These are phyloP conservation scores for Myrica gale DNA, from an alignment of 306 rosid genomes.

Conservation along the genomic window DNA sequence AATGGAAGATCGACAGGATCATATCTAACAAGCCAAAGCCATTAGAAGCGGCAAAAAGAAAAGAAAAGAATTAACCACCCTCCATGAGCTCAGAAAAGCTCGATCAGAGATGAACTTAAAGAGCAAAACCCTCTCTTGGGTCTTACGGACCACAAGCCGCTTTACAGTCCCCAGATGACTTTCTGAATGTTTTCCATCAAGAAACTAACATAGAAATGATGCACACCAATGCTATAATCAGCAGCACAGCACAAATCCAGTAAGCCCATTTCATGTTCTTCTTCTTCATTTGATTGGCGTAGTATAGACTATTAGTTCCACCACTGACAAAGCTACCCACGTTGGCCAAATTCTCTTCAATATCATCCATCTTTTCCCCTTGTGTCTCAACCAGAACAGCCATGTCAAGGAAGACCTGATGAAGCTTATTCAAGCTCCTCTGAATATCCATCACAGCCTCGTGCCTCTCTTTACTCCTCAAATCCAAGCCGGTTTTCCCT, in stretches of 20 bases:
- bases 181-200: slow-evolving; percentile 29
- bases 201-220: slow-evolving; percentile 54
- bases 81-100: slow-evolving; percentile 12
- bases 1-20: neutral
- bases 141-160: neutral
- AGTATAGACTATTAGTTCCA: slow-evolving; percentile 66
- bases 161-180: slow-evolving; percentile 24
- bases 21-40: slow-evolving; percentile 20
- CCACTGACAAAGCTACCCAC: slow-evolving; percentile 66
- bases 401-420: slow-evolving; percentile 94
- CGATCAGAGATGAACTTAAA: slow-evolving; percentile 1
- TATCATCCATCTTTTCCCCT: slow-evolving; percentile 71
- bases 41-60: neutral
- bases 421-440: slow-evolving; percentile 86
- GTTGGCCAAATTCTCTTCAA: slow-evolving; percentile 76
- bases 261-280: slow-evolving; percentile 52
- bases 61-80: neutral
- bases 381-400: slow-evolving; percentile 85
- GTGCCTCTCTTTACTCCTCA: slow-evolving; percentile 61
- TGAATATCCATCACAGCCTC: slow-evolving; percentile 76
- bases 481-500: slow-evolving; percentile 63
- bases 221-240: slow-evolving; percentile 69
- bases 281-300: slow-evolving; percentile 71
- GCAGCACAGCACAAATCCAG: slow-evolving; percentile 64
- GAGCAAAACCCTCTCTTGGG: slow-evolving; percentile 2